A percentile compares a stretch with the other conserved stretches of the same genome.
These are phyloP conservation scores for Colletotrichum falcatum DNA, from an alignment of 2,329 filamentous ascomycete genomes.

Conservation along the genomic window DNA sequence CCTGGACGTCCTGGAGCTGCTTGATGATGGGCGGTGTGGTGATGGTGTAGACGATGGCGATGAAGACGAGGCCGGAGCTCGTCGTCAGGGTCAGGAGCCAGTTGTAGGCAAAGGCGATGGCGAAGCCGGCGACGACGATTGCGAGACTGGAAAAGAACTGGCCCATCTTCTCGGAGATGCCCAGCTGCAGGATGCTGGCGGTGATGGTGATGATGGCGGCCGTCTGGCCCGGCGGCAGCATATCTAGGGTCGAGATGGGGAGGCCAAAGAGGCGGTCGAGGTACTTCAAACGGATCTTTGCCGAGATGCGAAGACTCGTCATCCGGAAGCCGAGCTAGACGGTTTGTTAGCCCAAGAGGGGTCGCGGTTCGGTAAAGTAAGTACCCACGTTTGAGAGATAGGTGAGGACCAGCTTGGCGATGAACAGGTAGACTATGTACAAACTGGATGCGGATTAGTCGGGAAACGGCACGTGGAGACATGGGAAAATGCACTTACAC, in stretches of 20 bases:
- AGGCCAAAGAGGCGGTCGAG: slow-evolving; percentile 61
- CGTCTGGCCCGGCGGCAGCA: slow-evolving; percentile 62
- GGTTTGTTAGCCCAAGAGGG: neutral
- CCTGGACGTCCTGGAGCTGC: slow-evolving; percentile 49
- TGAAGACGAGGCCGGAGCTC: slow-evolving; percentile 58
- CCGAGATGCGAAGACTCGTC: slow-evolving; percentile 62
- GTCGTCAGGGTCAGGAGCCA: slow-evolving; percentile 65
- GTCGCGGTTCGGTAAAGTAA: neutral
- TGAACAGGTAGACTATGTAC: slow-evolving; percentile 53
- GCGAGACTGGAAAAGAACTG: slow-evolving; percentile 56
- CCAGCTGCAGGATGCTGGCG: slow-evolving; percentile 64
- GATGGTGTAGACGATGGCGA: slow-evolving; percentile 49
- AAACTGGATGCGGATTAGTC: slow-evolving; percentile 42
- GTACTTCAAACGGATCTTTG: slow-evolving; percentile 62
- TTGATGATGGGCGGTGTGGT: slow-evolving; percentile 51
- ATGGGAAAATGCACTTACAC: slow-evolving; percentile 33
- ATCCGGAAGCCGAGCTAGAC: slow-evolving; percentile 59
- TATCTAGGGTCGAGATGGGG: slow-evolving; percentile 61
- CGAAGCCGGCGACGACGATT: slow-evolving; percentile 58
- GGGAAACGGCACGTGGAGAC: neutral
- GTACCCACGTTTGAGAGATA: slow-evolving; percentile 49
- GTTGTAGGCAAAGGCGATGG: slow-evolving; percentile 63
- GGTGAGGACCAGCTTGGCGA: slow-evolving; percentile 49
- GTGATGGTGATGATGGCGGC: slow-evolving; percentile 64
- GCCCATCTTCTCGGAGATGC: slow-evolving; percentile 64